Evolutionary conservation across 2,329 filamentous ascomycete genomes (phyloP).

Genomic region (Sporothrix brasiliensis): DNA sequence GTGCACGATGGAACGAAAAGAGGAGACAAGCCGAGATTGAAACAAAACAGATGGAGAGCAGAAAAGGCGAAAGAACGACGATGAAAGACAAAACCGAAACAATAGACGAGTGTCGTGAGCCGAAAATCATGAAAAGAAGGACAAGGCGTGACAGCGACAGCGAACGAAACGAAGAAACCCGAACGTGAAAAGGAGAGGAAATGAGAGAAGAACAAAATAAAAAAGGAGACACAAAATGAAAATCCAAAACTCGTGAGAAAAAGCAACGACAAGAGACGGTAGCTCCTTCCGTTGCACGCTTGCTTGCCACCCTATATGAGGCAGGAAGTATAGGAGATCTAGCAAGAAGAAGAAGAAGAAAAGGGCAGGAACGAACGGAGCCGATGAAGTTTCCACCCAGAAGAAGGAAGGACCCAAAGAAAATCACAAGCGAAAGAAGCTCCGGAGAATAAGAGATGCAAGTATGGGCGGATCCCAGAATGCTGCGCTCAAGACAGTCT

Average conservation of each 20-base stretch:
- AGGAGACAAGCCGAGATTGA: not conserved
- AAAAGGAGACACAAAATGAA: conserved; percentile 21
- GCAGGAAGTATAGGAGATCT: not conserved
- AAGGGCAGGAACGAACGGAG: not conserved
- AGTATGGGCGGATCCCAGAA: conserved; percentile 18
- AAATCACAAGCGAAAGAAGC: not conserved
- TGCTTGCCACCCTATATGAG: conserved; percentile 21
- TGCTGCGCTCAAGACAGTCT: not conserved
- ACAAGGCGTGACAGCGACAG: not conserved
- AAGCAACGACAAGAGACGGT: conserved; percentile 11
- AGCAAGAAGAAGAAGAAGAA: not conserved
- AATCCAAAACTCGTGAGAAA: conserved; percentile 4
- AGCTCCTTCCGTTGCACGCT: conserved; percentile 20
- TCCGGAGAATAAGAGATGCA: not conserved
- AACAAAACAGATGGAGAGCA: conserved; percentile 18
- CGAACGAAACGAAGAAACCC: not conserved
- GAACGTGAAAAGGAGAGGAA: not conserved
- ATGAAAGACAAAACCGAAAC: conserved; percentile 2
- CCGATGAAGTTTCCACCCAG: not conserved
- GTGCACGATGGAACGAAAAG: conserved; percentile 1
- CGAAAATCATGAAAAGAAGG: not conserved
- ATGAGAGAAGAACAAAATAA: not conserved
- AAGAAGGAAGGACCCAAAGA: conserved; percentile 6
- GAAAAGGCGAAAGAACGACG: not conserved
- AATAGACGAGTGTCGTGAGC: not conserved